These are phyloP conservation scores for Nyssa sinensis DNA, from an alignment of 148 eudicot species.

Conservation along the genomic window DNA sequence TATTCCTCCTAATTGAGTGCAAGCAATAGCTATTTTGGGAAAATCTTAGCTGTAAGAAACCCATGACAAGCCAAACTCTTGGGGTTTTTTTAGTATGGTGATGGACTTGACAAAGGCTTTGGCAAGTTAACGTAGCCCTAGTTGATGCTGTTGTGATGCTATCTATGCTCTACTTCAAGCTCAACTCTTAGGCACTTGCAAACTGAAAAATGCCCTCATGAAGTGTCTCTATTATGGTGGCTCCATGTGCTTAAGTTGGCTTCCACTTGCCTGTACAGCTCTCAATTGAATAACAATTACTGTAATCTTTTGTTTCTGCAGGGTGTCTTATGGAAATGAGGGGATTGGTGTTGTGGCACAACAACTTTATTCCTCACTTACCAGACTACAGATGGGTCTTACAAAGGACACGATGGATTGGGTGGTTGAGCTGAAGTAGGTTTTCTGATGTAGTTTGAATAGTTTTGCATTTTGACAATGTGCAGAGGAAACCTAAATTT, in stretches of 20 bases:
- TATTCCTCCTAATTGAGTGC: too few relatives aligned
- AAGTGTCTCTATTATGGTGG: too few relatives aligned
- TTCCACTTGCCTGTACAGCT: neutral
- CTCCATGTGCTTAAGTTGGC: neutral
- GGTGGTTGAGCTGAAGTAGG: constrained; percentile 61
- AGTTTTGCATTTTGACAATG: neutral
- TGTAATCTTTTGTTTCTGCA: constrained; percentile 17
- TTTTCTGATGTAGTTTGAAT: neutral
- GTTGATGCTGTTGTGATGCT: too few relatives aligned
- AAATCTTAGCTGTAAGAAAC: too few relatives aligned
- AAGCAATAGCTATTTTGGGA: too few relatives aligned
- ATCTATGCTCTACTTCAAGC: too few relatives aligned
- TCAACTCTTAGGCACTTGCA: too few relatives aligned
- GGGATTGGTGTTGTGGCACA: constrained; percentile 82
- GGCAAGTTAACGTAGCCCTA: too few relatives aligned
- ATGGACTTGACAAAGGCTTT: too few relatives aligned
- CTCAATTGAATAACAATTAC: neutral
- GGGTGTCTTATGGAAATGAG: constrained; percentile 53
- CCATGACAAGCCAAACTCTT: too few relatives aligned
- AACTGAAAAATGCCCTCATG: too few relatives aligned
- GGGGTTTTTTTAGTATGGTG: too few relatives aligned
- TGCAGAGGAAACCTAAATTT: neutral
- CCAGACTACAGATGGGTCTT: constrained; percentile 86
- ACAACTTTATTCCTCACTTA: constrained; percentile 68
- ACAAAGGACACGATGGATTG: constrained; percentile 76